These are phyloP conservation scores for Rosa multiflora DNA, from an alignment of 306 rosid genomes.

Conservation along the genomic window DNA sequence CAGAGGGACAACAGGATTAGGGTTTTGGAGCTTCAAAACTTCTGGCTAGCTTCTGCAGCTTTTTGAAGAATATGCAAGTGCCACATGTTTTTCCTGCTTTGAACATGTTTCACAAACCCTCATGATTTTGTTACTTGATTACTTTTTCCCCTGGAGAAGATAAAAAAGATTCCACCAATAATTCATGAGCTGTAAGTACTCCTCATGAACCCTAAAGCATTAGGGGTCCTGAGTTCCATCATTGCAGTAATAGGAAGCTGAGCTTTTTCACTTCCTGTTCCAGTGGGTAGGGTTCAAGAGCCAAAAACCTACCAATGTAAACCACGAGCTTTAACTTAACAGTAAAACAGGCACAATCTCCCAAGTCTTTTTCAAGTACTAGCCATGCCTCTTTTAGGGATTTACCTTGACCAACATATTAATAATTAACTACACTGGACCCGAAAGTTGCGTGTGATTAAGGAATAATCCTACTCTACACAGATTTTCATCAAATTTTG, in stretches of 20 bases:
- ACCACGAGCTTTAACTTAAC: conserved; percentile 23
- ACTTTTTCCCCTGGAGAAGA: conserved; percentile 41
- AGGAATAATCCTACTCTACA: conserved; percentile 18
- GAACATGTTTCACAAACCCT: conserved; percentile 37
- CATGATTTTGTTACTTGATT: conserved; percentile 53
- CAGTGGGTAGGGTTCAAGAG: conserved; percentile 27
- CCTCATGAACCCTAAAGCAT: conserved; percentile 27
- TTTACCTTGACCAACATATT: conserved; percentile 23
- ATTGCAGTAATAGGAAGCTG: conserved; percentile 47
- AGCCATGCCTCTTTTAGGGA: conserved; percentile 11
- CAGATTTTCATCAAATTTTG: conserved; percentile 31
- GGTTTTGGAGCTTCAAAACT: neutral
- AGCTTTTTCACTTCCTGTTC: conserved; percentile 14
- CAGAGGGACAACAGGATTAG: conserved; percentile 1
- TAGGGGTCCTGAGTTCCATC: conserved; percentile 40
- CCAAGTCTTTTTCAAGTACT: conserved; percentile 36
- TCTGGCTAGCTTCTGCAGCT: neutral
- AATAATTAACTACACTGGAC: conserved; percentile 11
- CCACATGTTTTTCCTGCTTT: conserved; percentile 35
- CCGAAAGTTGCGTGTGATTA: conserved; percentile 40
- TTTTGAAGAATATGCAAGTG: neutral
- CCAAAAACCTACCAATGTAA: conserved; percentile 31
- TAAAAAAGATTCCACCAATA: conserved; percentile 56
- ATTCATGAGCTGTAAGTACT: conserved; percentile 38
- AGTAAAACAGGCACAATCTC: conserved; percentile 25